phyloP scores from a whole-genome alignment of 1,284 basidiomycete species.

The Papiliotrema laurentii region DNA sequence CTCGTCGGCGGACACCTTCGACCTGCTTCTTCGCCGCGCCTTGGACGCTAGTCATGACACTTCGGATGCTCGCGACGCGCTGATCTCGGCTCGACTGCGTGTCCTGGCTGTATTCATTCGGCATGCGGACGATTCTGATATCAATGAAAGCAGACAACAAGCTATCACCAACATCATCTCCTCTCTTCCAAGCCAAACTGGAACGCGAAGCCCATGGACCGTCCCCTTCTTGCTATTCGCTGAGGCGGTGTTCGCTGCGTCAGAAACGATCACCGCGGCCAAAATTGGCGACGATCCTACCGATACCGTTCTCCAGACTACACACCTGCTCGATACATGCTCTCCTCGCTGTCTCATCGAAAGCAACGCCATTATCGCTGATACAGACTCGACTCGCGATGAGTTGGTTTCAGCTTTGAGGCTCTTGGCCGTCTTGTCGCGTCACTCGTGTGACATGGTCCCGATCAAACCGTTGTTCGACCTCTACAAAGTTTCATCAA shows the following conservation, averaged over 20 bases:
- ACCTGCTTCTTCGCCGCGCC: not conserved
- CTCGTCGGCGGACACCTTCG: slow-evolving; percentile 42
- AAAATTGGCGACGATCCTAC: slow-evolving; percentile 25
- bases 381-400: slow-evolving; percentile 48
- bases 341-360: not conserved
- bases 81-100: slow-evolving; percentile 74
- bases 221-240: slow-evolving; percentile 59
- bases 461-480: slow-evolving; percentile 63
- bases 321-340: not conserved
- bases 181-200: slow-evolving; percentile 54
- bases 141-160: slow-evolving; percentile 19
- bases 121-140: slow-evolving; percentile 9
- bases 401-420: slow-evolving; percentile 74
- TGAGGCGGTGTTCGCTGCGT: slow-evolving; percentile 70
- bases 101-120: slow-evolving; percentile 68
- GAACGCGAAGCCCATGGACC: slow-evolving; percentile 63
- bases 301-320: not conserved
- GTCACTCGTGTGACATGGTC: slow-evolving; percentile 64
- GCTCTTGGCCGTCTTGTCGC: slow-evolving; percentile 74
- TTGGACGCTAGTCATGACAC: not conserved
- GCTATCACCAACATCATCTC: slow-evolving; percentile 63
- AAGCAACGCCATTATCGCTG: slow-evolving; percentile 2
- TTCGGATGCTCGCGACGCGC: slow-evolving; percentile 12
- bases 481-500: slow-evolving; percentile 53
- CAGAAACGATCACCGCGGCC: slow-evolving; percentile 63